phyloP scores from a whole-genome alignment of 176 grass and related monocot genomes.

The Pharus latifolius region DNA sequence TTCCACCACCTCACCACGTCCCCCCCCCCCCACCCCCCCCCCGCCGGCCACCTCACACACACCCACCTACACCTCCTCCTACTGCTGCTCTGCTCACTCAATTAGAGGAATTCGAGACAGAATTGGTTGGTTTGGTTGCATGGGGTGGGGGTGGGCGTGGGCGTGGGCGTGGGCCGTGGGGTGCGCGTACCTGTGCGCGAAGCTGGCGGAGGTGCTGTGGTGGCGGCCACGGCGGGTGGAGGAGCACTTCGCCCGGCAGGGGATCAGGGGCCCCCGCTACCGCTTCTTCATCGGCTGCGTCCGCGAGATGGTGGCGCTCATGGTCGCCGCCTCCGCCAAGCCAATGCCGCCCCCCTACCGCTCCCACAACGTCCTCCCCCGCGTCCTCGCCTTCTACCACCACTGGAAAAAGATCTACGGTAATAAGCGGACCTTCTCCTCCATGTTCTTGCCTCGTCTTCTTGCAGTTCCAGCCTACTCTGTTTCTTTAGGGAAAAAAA shows the following conservation, averaged over 20 bases:
- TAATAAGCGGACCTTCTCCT: conserved; percentile 24
- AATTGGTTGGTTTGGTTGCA: conserved; percentile 8
- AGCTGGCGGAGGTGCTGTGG: conserved; percentile 81
- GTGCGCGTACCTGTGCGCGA: conserved; percentile 30
- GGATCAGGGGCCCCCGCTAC: conserved; percentile 84
- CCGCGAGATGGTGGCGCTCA: conserved; percentile 79
- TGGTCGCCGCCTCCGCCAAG: conserved; percentile 78
- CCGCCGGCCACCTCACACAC: conserved; percentile 15
- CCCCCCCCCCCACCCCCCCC: background rate
- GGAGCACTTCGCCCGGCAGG: conserved; percentile 73
- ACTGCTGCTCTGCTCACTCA: background rate
- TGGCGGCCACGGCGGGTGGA: conserved; percentile 85
- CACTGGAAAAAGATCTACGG: conserved; percentile 99
- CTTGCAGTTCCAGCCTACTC: background rate
- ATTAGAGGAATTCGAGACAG: background rate
- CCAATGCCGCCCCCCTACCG: conserved; percentile 70
- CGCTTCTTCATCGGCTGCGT: conserved; percentile 89
- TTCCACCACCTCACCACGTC: conserved; percentile 24
- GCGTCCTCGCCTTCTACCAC: conserved; percentile 94
- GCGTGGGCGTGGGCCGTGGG: background rate
- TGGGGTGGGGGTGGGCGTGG: conserved; percentile 30
- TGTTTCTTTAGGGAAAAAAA: too few species aligned
- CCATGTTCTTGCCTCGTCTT: background rate
- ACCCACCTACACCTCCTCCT: background rate
- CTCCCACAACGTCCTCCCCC: conserved; percentile 82